Conservation (phyloP, 441 rosid species). For the Codiaeum variegatum region DNA sequence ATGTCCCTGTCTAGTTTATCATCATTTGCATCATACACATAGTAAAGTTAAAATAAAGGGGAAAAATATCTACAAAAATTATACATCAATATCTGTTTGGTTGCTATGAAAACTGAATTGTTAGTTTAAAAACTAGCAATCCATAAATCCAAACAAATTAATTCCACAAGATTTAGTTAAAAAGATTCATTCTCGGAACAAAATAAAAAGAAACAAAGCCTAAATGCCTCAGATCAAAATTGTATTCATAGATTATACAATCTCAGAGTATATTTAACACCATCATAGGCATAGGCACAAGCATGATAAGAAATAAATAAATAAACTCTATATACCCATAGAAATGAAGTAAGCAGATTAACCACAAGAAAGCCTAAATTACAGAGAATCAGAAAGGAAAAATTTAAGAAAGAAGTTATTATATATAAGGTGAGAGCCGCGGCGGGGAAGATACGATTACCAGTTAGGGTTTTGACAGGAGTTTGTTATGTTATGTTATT, state of each 20-base stretch:
- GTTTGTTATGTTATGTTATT: too few species aligned
- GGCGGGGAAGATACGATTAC: too few species aligned
- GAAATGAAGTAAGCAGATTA: background rate
- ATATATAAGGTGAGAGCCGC: too few species aligned
- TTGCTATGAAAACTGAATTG: too few species aligned
- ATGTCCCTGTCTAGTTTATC: constrained; percentile 49
- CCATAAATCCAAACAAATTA: too few species aligned
- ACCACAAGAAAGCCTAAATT: background rate
- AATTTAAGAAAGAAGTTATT: too few species aligned
- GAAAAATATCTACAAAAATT: background rate
- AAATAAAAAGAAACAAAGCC: background rate
- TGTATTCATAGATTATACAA: constrained; percentile 20
- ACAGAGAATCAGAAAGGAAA: too few species aligned
- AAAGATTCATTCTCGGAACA: background rate
- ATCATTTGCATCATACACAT: constrained; percentile 29
- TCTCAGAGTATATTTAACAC: constrained; percentile 50
- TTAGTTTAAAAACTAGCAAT: too few species aligned
- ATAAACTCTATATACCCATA: background rate
- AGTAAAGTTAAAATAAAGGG: background rate
- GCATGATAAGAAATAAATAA: background rate
- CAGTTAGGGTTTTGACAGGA: too few species aligned
- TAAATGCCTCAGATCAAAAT: constrained; percentile 27
- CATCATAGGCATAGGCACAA: constrained; percentile 34
- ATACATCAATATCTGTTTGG: too few species aligned
- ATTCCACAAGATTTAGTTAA: background rate